Evolutionary conservation across 495 filamentous ascomycete species (phyloP).

Genomic region (Friedmanniomyces endolithicus): DNA sequence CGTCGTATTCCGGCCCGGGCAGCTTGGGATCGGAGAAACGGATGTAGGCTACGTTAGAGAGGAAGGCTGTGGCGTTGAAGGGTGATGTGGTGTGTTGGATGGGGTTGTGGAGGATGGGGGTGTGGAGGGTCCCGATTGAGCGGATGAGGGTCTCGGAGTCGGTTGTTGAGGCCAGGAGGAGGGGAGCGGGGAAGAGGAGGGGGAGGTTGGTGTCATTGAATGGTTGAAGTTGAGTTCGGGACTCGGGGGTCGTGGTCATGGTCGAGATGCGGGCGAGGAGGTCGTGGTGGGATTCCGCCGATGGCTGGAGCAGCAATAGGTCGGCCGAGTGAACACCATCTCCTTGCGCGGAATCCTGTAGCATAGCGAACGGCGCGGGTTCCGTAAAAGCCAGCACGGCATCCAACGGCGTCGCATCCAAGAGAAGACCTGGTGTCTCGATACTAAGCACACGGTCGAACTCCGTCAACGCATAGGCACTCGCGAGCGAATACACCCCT

Average conservation of each 20-base stretch:
- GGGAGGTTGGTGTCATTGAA: constrained; percentile 26
- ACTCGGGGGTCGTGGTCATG: constrained; percentile 2
- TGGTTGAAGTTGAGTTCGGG: no score
- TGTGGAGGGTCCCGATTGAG: constrained; percentile 14
- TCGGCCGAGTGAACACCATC: constrained; percentile 20
- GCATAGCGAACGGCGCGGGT: constrained; percentile 24
- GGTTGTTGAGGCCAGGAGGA: constrained; percentile 12
- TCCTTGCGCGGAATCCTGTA: constrained; percentile 23
- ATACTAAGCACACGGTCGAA: constrained; percentile 35
- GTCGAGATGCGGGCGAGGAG: constrained; percentile 15
- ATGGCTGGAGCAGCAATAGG: constrained; percentile 28
- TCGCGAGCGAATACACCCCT: constrained; percentile 29
- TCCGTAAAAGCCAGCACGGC: constrained; percentile 32
- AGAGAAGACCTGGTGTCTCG: constrained; percentile 31
- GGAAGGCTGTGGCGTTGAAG: constrained; percentile 33
- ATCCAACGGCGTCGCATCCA: constrained; percentile 34
- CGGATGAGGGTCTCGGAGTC: constrained; percentile 7
- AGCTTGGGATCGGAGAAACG: constrained; percentile 34
- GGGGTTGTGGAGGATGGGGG: background rate
- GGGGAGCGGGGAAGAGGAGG: constrained; percentile 18
- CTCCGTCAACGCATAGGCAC: constrained; percentile 30
- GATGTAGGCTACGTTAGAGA: constrained; percentile 31
- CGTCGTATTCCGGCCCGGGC: constrained; percentile 37
- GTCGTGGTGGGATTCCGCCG: constrained; percentile 9
- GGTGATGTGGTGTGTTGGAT: constrained; percentile 14